Evolutionary conservation across 176 grass and related monocot species (phyloP).

Genomic region (Paspalum vaginatum): DNA sequence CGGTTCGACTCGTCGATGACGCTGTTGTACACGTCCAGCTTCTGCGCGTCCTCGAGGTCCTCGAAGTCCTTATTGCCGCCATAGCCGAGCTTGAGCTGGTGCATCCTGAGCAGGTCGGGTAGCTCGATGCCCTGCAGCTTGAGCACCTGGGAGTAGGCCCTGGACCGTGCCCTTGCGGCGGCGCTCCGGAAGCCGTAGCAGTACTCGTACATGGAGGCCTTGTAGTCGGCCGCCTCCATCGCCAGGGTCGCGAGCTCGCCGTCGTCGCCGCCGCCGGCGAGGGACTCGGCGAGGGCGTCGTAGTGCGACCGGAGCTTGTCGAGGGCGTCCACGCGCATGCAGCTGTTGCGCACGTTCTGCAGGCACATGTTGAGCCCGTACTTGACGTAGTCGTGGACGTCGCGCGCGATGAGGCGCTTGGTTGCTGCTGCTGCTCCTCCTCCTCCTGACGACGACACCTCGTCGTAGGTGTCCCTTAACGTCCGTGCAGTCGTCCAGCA

Average conservation of each 20-base stretch:
- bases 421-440: too few species aligned
- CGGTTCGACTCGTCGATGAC: not conserved
- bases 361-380: slow-evolving; percentile 2
- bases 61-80: not conserved
- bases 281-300: not conserved
- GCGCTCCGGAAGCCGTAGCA: not conserved
- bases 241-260: not conserved
- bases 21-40: slow-evolving; percentile 10
- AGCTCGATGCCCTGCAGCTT: not conserved
- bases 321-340: not conserved
- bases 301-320: not conserved
- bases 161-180: not conserved
- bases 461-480: not conserved
- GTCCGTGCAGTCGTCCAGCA: not conserved
- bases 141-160: not conserved
- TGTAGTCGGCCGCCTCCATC: not conserved
- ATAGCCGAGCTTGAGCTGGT: not conserved
- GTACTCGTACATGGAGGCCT: slow-evolving; percentile 2
- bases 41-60: not conserved
- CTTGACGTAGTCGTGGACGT: not conserved
- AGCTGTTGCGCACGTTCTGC: slow-evolving; percentile 1
- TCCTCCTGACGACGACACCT: too few species aligned
- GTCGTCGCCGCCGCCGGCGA: not conserved
- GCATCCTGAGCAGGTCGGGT: not conserved
- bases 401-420: not conserved